These are phyloP conservation scores for Alternaria solani DNA, from an alignment of 2,329 filamentous ascomycete genomes.

Conservation along the genomic window DNA sequence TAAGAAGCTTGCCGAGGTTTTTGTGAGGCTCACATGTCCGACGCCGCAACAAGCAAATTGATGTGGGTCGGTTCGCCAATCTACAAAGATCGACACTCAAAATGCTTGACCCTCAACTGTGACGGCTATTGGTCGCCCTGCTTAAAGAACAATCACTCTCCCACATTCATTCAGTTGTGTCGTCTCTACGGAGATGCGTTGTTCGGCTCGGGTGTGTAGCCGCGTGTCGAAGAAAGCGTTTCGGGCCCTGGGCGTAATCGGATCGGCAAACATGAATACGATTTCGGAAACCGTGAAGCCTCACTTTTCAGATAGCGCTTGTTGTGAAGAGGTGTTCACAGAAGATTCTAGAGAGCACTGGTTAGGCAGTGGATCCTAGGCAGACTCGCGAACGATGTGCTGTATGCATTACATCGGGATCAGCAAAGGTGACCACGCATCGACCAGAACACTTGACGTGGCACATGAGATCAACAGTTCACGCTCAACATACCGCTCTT, in stretches of 20 bases:
- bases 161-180: background rate
- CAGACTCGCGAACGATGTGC: background rate
- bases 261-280: slow-evolving; percentile 4
- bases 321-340: background rate
- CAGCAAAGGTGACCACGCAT: background rate
- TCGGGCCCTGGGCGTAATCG: background rate
- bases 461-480: slow-evolving; percentile 4
- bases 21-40: slow-evolving; percentile 1
- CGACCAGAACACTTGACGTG: background rate
- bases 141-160: background rate
- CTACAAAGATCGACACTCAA: background rate
- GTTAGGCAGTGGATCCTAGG: background rate
- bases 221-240: background rate
- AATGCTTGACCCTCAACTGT: background rate
- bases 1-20: background rate
- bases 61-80: slow-evolving; percentile 1
- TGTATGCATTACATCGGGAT: background rate
- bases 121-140: slow-evolving; percentile 1
- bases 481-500: background rate
- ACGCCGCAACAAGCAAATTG: background rate
- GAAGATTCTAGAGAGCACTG: background rate
- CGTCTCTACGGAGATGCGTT: background rate
- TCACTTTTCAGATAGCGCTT: background rate
- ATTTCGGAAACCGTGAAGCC: background rate
- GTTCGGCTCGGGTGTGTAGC: background rate